Evolutionary conservation across 345 rosid genomes (phyloP).

Genomic region (Microthlaspi erraticum): DNA sequence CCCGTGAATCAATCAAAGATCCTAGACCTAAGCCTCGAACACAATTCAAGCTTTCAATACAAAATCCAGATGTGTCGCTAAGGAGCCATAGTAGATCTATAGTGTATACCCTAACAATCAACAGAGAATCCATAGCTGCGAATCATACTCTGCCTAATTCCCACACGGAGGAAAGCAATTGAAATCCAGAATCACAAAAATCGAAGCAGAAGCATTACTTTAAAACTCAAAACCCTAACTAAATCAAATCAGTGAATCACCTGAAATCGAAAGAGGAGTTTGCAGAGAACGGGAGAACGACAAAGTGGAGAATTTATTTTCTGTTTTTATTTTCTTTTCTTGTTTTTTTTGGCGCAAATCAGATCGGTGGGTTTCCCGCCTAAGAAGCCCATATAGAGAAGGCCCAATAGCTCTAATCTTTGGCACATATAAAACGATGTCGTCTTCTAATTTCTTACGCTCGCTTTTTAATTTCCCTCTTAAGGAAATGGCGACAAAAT

Average conservation of each 20-base stretch:
- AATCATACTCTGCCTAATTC: conserved; percentile 7
- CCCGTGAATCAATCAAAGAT: conserved; percentile 3
- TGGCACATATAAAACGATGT: background rate
- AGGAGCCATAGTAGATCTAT: conserved; percentile 33
- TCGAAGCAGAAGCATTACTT: conserved; percentile 20
- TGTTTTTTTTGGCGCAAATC: background rate
- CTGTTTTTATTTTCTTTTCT: background rate
- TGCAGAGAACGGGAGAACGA: conserved; percentile 34
- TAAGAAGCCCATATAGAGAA: background rate
- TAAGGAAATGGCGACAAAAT: conserved; percentile 3
- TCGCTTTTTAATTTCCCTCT: conserved; percentile 28
- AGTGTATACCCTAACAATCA: conserved; percentile 11
- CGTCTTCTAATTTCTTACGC: conserved; percentile 15
- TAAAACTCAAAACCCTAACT: conserved; percentile 39
- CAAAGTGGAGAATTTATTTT: background rate
- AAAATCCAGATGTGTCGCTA: conserved; percentile 1
- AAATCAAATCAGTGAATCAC: conserved; percentile 29
- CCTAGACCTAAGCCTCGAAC: background rate
- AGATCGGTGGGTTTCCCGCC: conserved; percentile 13
- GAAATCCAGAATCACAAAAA: conserved; percentile 12
- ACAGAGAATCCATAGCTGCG: background rate
- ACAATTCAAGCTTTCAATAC: conserved; percentile 10
- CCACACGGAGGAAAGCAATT: background rate
- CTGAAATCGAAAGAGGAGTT: conserved; percentile 42
- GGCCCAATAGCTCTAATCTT: conserved; percentile 22